These are phyloP conservation scores for Pseudozyma hubeiensis DNA, from an alignment of 1,284 basidiomycete species.

Conservation along the genomic window DNA sequence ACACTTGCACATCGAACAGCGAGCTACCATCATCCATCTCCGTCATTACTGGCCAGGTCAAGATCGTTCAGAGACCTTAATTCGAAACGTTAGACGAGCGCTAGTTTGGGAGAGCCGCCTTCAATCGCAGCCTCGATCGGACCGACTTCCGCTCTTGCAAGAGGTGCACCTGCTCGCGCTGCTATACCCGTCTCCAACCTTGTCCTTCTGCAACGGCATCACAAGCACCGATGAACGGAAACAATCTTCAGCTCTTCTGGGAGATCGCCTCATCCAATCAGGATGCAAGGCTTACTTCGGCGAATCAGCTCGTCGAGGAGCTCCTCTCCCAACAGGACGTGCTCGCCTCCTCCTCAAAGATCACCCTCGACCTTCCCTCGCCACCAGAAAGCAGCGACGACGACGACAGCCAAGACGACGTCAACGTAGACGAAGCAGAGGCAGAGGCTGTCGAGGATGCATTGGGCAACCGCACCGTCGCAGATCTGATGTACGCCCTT, in stretches of 20 bases:
- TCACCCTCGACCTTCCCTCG: slow-evolving; percentile 38
- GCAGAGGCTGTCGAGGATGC: slow-evolving; percentile 70
- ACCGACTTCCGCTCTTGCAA: too few species aligned
- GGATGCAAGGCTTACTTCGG: slow-evolving; percentile 84
- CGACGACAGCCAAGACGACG: slow-evolving; percentile 57
- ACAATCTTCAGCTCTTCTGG: slow-evolving; percentile 88
- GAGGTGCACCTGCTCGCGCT: too few species aligned
- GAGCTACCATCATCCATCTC: neutral
- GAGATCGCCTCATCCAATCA: slow-evolving; percentile 85
- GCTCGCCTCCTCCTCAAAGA: slow-evolving; percentile 44
- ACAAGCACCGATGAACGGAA: slow-evolving; percentile 76
- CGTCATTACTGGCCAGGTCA: too few species aligned
- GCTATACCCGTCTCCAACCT: neutral
- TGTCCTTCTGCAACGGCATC: neutral
- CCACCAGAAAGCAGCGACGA: slow-evolving; percentile 68
- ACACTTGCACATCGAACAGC: neutral
- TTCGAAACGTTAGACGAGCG: too few species aligned
- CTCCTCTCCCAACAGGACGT: slow-evolving; percentile 70
- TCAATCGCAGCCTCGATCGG: too few species aligned
- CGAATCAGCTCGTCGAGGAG: slow-evolving; percentile 82
- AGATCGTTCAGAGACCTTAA: too few species aligned
- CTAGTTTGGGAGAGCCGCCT: too few species aligned
- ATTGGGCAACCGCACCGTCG: slow-evolving; percentile 73
- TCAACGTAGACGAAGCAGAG: slow-evolving; percentile 33
- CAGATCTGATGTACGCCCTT: slow-evolving; percentile 71